Base-by-base conservation (phyloP, 2,329 filamentous ascomycete species). In the Drechslera avenae region DNA sequence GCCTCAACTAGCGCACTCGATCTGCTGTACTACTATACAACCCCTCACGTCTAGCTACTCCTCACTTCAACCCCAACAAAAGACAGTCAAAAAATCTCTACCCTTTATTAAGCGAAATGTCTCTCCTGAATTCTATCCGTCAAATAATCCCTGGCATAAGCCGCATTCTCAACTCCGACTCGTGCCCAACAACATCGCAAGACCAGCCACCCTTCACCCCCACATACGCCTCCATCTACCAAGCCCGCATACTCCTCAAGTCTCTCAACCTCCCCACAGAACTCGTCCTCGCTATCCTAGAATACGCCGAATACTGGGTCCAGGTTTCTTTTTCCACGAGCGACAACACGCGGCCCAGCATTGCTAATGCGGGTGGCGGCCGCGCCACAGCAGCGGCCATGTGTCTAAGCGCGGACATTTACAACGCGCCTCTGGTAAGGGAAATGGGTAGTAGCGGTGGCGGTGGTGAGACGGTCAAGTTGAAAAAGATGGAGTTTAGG, bases 231-330 rank as follows among this genome's bases (percentile, higher is more conserved):
- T 62, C 68, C 36, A 58, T 72, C 3, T 54, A 59, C 39, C 51
- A 52, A 19, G 57, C 54, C 5, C 63, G 69, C 16, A 59, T 57
- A 0, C 47, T 64, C 4, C 59, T 72, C 16, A 57, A 62, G 14
- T 19, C 48, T 1, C 48, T 63, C 5, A 52, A 54, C 6, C 56
- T 72, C 3, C 69, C 69, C 6, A 68, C 61, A 3, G 69, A 72
- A 23, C 57, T 72, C 13, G 63, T 64, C 2, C 62, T 72, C 6
- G 44, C 60, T 2, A 64, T 71, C 14, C 52, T 72, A 2, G 60
- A 69, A 1, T 32, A 47, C 23, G 66, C 69, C 8, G 32, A 62
- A 4, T 71, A 72, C 46, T 69, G 63, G 61, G 63, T 57, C 0
- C 33, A 31, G 4, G 14, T 4, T 13, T 4, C 3, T 6, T 39